Conservation (phyloP, 306 rosid genomes). For the Pyrus betulifolia region DNA sequence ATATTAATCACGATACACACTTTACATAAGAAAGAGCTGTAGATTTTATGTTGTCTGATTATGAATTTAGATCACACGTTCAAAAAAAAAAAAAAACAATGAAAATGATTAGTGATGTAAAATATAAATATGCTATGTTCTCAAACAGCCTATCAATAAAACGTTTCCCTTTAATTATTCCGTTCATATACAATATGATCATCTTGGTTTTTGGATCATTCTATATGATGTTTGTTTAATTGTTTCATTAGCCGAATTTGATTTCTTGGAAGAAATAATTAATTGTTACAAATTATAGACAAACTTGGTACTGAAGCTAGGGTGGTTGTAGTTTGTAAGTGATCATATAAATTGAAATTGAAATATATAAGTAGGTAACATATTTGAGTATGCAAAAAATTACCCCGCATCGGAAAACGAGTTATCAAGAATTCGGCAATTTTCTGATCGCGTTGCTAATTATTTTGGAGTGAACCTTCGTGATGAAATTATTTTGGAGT, state of each 20-base stretch:
- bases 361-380: neutral
- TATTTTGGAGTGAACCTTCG: too few species aligned
- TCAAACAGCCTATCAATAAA: neutral
- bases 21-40: neutral
- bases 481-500: too few species aligned
- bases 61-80: neutral
- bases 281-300: neutral
- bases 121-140: too few species aligned
- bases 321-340: neutral
- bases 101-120: too few species aligned
- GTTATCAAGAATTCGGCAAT: too few species aligned
- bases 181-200: neutral
- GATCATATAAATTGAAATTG: neutral
- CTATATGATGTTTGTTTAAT: neutral
- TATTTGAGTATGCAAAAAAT: neutral
- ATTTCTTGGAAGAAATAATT: neutral
- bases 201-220: neutral
- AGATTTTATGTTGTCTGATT: neutral
- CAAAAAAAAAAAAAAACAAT: too few species aligned
- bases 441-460: too few species aligned
- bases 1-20: too few species aligned
- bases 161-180: neutral
- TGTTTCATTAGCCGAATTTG: neutral
- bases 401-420: neutral
- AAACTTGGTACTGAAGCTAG: neutral